Evolutionary conservation across 2,329 filamentous ascomycete species (phyloP), one percentile per base, ranked within the genome.

Genomic region (Aspergillus tubingensis): DNA sequence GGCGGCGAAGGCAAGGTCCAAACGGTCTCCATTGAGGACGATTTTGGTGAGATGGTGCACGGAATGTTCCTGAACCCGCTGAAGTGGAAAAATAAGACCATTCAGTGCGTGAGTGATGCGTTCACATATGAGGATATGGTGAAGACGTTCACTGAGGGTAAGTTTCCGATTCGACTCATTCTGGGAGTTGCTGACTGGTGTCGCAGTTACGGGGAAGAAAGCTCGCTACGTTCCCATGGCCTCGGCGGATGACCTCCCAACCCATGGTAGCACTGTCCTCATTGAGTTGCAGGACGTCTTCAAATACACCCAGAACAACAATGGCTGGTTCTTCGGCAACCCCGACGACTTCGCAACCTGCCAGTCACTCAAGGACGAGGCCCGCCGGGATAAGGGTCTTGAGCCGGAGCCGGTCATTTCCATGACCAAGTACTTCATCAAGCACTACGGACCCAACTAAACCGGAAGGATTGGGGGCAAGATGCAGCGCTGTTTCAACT

Each of bases 31-130:
- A 32, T 57, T 19, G 17, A 17, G 8, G 55, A 57, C 8, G 55
- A 57, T 25, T 57, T 57, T 23, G 55, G 55, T 5, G 55, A 57
- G 30, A 50, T 51, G 30, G 47, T 58, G 5, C 55, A 58, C 32
- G 44, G 44, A 8, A 39, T 58, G 55, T 52, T 58, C 17, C 25
- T 51, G 8, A 30, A 51, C 15, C 47, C 55, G 10, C 8, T 30
- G n/a, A 27, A 17, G 41, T 56, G 38, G 38, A 21, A 43, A 11
- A 32, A 47, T 17, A 19, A 7, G 21, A 52, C 49, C 30, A 52
- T 52, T 11, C 49, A 52, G 49, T 52, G 27, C 11, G 11, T 52
- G 17, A 36, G 49, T 52, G 49, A 52, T 30, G 32, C 27, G 8
- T 52, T 52, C 32, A 36, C 49, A 2, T 52, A 52, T 21, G 49